A percentile compares a stretch with the other conserved stretches of the same genome.
phyloP scores from a whole-genome alignment of 257 asterid species.

The Jasminum sambac region DNA sequence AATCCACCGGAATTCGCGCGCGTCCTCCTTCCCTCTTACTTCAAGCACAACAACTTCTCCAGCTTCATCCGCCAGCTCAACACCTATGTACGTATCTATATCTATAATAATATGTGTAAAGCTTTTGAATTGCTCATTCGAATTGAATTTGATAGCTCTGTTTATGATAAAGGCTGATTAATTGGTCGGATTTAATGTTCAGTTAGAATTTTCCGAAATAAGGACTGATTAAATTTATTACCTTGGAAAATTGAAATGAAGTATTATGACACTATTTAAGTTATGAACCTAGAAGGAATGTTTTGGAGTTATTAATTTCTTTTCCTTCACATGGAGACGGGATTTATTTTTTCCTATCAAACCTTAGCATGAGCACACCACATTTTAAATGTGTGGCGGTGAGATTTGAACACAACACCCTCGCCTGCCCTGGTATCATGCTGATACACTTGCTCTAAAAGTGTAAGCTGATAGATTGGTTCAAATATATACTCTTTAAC shows the following conservation, averaged over 20 bases:
- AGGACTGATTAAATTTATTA: neutral
- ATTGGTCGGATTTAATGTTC: neutral
- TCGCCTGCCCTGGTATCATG: no score
- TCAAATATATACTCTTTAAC: no score
- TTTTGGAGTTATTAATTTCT: neutral
- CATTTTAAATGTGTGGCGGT: no score
- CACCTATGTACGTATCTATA: conserved; percentile 61
- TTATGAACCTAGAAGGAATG: neutral
- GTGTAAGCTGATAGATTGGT: no score
- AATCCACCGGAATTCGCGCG: conserved; percentile 89
- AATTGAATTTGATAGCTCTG: neutral
- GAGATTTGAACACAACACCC: no score
- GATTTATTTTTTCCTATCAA: no score
- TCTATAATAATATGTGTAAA: neutral
- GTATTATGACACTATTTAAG: neutral
- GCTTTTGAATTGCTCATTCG: neutral
- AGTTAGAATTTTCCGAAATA: neutral
- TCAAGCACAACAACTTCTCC: conserved; percentile 87
- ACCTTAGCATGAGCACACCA: no score
- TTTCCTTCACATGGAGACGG: no score
- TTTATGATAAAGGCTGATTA: neutral
- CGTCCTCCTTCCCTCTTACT: conserved; percentile 74
- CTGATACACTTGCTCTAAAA: no score
- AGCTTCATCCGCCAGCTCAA: conserved; percentile 97
- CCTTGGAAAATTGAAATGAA: neutral